Evolutionary conservation across 768 basidiomycete species (phyloP).

Genomic region (Auriculariales sp.): DNA sequence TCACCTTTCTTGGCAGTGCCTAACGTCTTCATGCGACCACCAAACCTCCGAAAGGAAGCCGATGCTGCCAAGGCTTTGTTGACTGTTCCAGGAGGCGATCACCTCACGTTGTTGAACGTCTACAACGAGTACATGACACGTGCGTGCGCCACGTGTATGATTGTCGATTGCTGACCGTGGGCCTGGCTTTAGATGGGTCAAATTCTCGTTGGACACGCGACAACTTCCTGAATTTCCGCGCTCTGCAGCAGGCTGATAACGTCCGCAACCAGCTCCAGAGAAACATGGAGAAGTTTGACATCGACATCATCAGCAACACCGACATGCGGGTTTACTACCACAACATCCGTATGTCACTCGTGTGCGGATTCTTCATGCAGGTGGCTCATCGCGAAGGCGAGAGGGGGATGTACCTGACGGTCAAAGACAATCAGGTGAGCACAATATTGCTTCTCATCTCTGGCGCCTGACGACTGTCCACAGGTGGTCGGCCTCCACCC

Average conservation of each 20-base stretch:
- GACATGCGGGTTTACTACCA: conserved; percentile 59
- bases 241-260: conserved; percentile 84
- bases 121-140: conserved; percentile 85
- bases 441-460: background rate
- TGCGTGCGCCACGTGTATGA: conserved; percentile 21
- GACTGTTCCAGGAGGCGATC: conserved; percentile 91
- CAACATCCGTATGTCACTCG: conserved; percentile 70
- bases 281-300: conserved; percentile 81
- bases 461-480: background rate
- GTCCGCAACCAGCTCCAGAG: conserved; percentile 80
- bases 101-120: conserved; percentile 86
- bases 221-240: conserved; percentile 72
- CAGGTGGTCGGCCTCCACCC: conserved; percentile 69
- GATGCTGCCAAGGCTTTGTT: conserved; percentile 82
- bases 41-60: conserved; percentile 76
- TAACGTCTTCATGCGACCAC: conserved; percentile 87
- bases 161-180: background rate
- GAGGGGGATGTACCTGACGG: conserved; percentile 74
- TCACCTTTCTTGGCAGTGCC: conserved; percentile 38
- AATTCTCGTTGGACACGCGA: conserved; percentile 77
- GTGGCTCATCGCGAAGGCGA: conserved; percentile 90
- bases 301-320: conserved; percentile 52
- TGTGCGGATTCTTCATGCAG: conserved; percentile 97
- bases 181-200: background rate
- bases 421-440: conserved; percentile 86